These are phyloP conservation scores for Geopyxis carbonaria DNA, from an alignment of 495 filamentous ascomycete species.

Conservation along the genomic window DNA sequence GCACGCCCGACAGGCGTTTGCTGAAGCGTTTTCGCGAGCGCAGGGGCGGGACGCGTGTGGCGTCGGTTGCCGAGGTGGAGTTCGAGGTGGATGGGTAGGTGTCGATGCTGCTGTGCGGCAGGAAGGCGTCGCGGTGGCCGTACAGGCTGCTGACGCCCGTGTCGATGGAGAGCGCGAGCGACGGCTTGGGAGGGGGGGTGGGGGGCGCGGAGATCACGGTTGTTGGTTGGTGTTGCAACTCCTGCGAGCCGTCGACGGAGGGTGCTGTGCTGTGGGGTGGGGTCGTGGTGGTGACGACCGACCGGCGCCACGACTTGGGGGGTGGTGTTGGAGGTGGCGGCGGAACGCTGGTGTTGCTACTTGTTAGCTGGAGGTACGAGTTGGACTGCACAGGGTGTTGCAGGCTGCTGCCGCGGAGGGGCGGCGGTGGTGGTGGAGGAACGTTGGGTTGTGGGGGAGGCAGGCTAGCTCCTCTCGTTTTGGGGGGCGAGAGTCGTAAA, in stretches of 20 bases:
- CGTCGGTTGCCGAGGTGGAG: conserved; percentile 8
- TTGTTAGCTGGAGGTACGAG: too few relatives aligned
- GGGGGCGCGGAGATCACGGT: conserved; percentile 14
- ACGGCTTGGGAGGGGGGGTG: conserved; percentile 28
- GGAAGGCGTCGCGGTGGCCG: too few relatives aligned
- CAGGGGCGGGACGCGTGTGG: conserved; percentile 13
- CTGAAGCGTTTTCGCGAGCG: conserved; percentile 8
- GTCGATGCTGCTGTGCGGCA: too few relatives aligned
- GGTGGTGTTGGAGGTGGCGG: not conserved
- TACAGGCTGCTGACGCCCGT: conserved; percentile 11
- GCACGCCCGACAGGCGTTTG: too few relatives aligned
- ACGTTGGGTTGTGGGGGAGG: too few relatives aligned
- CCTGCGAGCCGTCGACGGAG: conserved; percentile 19
- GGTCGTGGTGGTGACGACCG: conserved; percentile 12
- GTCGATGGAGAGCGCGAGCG: conserved; percentile 9
- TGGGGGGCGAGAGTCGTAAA: too few relatives aligned
- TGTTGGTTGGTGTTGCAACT: conserved; percentile 8
- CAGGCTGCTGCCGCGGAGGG: too few relatives aligned
- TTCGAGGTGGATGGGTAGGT: not conserved
- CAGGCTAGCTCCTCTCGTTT: too few relatives aligned
- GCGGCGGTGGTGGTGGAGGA: too few relatives aligned
- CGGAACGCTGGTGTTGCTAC: not conserved
- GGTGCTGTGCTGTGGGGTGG: conserved; percentile 21
- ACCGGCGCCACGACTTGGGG: conserved; percentile 1
- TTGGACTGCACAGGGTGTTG: too few relatives aligned